Base-by-base conservation (phyloP, 768 basidiomycete genomes). In the Tulasnella sp. region DNA sequence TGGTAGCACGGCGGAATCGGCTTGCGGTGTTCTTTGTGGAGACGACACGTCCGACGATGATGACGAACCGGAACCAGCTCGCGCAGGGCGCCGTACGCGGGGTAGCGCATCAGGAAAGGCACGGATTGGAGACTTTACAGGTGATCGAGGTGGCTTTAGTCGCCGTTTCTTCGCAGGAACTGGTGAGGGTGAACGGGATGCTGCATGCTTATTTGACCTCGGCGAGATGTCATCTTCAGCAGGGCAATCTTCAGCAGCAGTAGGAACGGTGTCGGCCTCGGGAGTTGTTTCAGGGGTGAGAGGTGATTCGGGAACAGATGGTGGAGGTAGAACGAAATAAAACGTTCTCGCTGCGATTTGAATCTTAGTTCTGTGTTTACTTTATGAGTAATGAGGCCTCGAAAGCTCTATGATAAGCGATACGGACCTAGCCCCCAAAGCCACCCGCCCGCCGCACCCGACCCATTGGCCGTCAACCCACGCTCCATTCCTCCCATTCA, bases 401-500 rank as follows among this genome's bases (percentile, higher is more conserved):
- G 29, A 40, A 49, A 72, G 77, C 39, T 38, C 72, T 19, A n/a
- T 29, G 11, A 29, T 42, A 15, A 39, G 11, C 40, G 7, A 68
- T 36, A 83, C 86, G 71, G 77, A 95, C 97, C 93, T 88, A 82
- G 95, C 93, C 45, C 91, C 86, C 29, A 99, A 85, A 38, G 92
- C 88, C n/a, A 95, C 92, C 77, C 90, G 89, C 77, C 92, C 91
- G 19, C 96, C 94, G 79, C 93, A 91, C 14, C 91, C 92, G 70
- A 90, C 91, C 93, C 96, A 99, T n/a, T 93, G 90, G 38, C 96
- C 96, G 79, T 99, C 96, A 5, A 99, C 95, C 92, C 96, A 98
- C 22, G 96, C 96, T 15, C 97, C 97, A 80, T 99, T 99, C 77
- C 97, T 87, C n/a, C 97, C 97, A 45, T 94, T 87, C 45, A 99